Conservation (phyloP, 331 rosid genomes). For the Stylosanthes scabra region DNA sequence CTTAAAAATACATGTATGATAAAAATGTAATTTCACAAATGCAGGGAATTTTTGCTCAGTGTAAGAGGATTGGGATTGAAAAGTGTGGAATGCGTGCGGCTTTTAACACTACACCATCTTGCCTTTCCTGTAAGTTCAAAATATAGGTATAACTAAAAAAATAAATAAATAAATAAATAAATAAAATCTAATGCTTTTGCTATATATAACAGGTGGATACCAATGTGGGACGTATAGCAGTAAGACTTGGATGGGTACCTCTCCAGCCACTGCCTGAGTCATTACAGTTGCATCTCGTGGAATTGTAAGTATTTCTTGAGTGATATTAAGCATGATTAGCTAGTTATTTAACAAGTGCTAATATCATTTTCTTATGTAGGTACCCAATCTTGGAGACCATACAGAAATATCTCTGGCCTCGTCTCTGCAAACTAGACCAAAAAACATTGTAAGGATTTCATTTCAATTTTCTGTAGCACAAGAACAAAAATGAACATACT, state of each 20-base stretch:
- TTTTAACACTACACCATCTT: slow-evolving; percentile 96
- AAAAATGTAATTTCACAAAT: slow-evolving; percentile 30
- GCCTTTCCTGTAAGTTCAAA: slow-evolving; percentile 95
- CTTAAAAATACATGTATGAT: too few species aligned
- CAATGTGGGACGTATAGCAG: slow-evolving; percentile 99
- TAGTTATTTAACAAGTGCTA: slow-evolving; percentile 39
- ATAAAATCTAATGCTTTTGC: slow-evolving; percentile 36
- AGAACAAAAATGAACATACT: slow-evolving; percentile 3
- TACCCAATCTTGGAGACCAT: slow-evolving; percentile 96
- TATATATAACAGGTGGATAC: slow-evolving; percentile 91
- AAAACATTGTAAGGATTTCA: slow-evolving; percentile 73
- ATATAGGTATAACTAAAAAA: slow-evolving; percentile 30
- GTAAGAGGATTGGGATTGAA: slow-evolving; percentile 92
- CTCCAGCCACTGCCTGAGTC: slow-evolving; percentile 99
- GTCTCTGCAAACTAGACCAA: slow-evolving; percentile 99
- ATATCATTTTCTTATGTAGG: slow-evolving; percentile 60
- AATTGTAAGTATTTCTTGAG: slow-evolving; percentile 73
- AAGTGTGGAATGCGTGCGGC: slow-evolving; percentile 99
- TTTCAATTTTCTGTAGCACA: slow-evolving; percentile 35
- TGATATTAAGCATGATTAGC: slow-evolving; percentile 19
- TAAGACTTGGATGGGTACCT: slow-evolving; percentile 99
- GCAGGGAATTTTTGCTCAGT: slow-evolving; percentile 96
- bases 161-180: too few species aligned
- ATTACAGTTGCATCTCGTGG: slow-evolving; percentile 97
- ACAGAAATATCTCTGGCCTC: slow-evolving; percentile 98